These are phyloP conservation scores for Adansonia gregorii DNA, from an alignment of 441 rosid species.

Conservation along the genomic window DNA sequence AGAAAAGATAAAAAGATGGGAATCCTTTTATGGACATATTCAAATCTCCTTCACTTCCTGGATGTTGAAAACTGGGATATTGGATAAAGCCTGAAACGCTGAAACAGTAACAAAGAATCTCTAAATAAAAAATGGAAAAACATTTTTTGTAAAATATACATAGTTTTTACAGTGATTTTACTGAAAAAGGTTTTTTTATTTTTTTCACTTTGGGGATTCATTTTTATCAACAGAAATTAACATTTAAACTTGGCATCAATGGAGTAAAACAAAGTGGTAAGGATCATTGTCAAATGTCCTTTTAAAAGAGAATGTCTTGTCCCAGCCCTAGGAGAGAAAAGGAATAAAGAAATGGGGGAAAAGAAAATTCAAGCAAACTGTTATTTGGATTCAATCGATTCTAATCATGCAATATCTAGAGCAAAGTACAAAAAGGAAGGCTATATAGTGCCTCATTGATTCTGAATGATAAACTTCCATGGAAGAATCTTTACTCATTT, in stretches of 20 bases:
- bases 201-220: neutral
- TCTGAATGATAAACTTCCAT: conserved; percentile 20
- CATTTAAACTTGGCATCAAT: conserved; percentile 6
- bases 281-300: conserved; percentile 11
- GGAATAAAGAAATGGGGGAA: conserved; percentile 52
- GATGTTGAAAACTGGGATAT: neutral
- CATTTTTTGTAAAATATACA: neutral
- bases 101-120: conserved; percentile 20
- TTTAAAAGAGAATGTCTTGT: conserved; percentile 7
- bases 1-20: neutral
- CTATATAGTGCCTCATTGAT: conserved; percentile 14
- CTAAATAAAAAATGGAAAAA: neutral
- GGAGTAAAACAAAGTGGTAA: conserved; percentile 15
- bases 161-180: conserved; percentile 21
- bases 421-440: conserved; percentile 26
- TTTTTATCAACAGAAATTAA: neutral
- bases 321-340: neutral
- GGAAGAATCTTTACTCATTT: neutral
- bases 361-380: conserved; percentile 35
- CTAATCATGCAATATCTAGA: conserved; percentile 15
- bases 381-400: neutral
- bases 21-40: neutral
- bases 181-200: conserved; percentile 22
- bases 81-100: conserved; percentile 5
- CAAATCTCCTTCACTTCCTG: neutral